Base-by-base conservation (phyloP, 1,139 yeast species). In the Protomyces inundatus region DNA sequence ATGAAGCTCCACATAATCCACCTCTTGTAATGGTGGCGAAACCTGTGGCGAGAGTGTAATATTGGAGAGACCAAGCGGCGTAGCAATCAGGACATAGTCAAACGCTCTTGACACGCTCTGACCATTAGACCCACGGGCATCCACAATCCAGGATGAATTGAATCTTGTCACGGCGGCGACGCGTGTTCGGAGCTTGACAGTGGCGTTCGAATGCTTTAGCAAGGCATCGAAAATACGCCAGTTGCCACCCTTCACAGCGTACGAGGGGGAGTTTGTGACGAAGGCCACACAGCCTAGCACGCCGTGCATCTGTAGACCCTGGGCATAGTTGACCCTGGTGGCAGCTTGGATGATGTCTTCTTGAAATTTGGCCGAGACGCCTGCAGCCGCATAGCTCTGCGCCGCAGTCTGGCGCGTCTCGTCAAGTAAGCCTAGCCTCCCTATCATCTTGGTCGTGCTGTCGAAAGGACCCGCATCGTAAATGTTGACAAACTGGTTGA, bases 311-410 rank as follows among this genome's bases (percentile, higher is more conserved):
- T 74, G 69, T 7, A 78, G 59, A 61, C 77, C 72, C 34, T 76
- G 78, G 0, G 78, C 77, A 67, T 79, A 80, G 68, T 79, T 80
- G 55, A 72, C 78, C 62, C 82, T 69, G 0, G 81, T 77, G 3
- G 75, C 69, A 4, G 79, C 72, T 65, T 79, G 79, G 36, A 77
- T 66, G 14, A 79, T 65, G 9, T 73, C 74, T n/a, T 69, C 59
- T 34, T 67, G 61, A 65, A 73, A 77, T 1, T 66, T 64, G 2
- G 64, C 61, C 36, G 4, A 68, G 55, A 2, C 64, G 42, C 12
- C 78, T 68, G 66, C 69, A 72, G 0, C 69, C 69, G 3, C 57
- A 36, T 3, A 10, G 34, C 30, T n/a, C 23, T 54, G 30, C 37
- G 32, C 23, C 5, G 76, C 79, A 5, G 71, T 67, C 1, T 37